Evolutionary conservation across 192 early-diverging fungal genomes (phyloP).

Genomic region (Gigaspora rosea): DNA sequence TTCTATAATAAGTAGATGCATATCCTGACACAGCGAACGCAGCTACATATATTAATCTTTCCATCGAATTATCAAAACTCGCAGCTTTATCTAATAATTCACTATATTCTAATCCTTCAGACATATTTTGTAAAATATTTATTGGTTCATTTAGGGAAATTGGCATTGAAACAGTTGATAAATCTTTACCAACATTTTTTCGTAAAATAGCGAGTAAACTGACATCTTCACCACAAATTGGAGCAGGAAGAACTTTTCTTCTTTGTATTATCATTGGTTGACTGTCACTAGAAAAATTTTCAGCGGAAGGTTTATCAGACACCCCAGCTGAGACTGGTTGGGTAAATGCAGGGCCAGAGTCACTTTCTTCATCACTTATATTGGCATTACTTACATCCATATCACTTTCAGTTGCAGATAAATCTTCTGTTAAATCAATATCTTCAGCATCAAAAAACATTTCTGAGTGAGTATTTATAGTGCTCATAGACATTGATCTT

Average conservation of each 20-base stretch:
- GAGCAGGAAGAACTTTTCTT: slow-evolving; percentile 74
- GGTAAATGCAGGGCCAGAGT: slow-evolving; percentile 49
- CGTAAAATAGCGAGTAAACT: slow-evolving; percentile 85
- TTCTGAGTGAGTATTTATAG: slow-evolving; percentile 45
- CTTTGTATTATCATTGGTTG: slow-evolving; percentile 41
- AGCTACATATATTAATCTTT: slow-evolving; percentile 79
- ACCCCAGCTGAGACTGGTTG: slow-evolving; percentile 19
- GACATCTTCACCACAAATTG: slow-evolving; percentile 76
- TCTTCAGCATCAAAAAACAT: slow-evolving; percentile 78
- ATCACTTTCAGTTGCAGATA: slow-evolving; percentile 49
- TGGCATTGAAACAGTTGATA: slow-evolving; percentile 95
- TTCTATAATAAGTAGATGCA: slow-evolving; percentile 80
- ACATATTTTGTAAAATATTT: slow-evolving; percentile 89
- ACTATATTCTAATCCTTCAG: slow-evolving; percentile 91
- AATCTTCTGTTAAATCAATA: slow-evolving; percentile 47
- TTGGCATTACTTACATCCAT: slow-evolving; percentile 39
- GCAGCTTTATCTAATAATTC: slow-evolving; percentile 80
- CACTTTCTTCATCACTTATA: slow-evolving; percentile 52
- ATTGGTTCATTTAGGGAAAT: slow-evolving; percentile 95
- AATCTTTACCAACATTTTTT: slow-evolving; percentile 96
- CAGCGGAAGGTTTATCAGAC: background rate
- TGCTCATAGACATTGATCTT: slow-evolving; percentile 43
- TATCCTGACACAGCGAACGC: slow-evolving; percentile 87
- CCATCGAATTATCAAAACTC: slow-evolving; percentile 63
- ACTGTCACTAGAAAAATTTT: background rate